Conservation (phyloP, 305 asterid species). For the Plantago coronopus region DNA sequence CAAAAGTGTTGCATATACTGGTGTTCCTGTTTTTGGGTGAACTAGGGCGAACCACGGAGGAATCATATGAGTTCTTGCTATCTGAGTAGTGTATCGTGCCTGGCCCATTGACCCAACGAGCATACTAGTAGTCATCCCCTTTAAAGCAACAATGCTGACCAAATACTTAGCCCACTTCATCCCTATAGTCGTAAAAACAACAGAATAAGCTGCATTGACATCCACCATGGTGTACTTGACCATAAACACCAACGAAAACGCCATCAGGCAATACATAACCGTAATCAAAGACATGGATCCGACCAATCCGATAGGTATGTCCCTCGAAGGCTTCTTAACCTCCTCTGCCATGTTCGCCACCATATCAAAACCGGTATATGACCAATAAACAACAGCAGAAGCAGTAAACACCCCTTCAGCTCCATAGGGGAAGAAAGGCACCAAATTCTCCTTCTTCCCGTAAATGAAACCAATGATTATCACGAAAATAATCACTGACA, state of each 20-base stretch:
- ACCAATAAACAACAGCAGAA: conserved; percentile 94
- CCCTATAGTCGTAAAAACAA: conserved; percentile 64
- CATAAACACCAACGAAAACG: conserved; percentile 65
- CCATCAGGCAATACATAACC: conserved; percentile 78
- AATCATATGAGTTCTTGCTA: conserved; percentile 87
- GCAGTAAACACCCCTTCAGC: conserved; percentile 71
- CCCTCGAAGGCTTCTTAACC: conserved; percentile 81
- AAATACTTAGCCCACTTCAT: conserved; percentile 86
- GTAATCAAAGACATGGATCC: conserved; percentile 86
- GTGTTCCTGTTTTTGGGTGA: conserved; percentile 85
- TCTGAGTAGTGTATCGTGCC: conserved; percentile 94
- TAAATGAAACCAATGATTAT: conserved; percentile 70
- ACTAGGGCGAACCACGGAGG: conserved; percentile 87
- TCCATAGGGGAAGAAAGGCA: conserved; percentile 76
- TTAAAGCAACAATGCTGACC: conserved; percentile 73
- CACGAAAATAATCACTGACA: conserved; percentile 54
- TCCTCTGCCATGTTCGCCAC: conserved; percentile 98
- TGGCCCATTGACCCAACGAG: conserved; percentile 95
- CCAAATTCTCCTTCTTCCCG: conserved; percentile 56
- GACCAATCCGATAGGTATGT: conserved; percentile 78
- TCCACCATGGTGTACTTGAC: conserved; percentile 74
- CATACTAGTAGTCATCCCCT: conserved; percentile 95
- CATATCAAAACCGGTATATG: conserved; percentile 92
- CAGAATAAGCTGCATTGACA: conserved; percentile 80
- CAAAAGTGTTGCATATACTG: conserved; percentile 76